Evolutionary conservation across 2,329 filamentous ascomycete species (phyloP).

Genomic region (Biscogniauxia mediterranea): DNA sequence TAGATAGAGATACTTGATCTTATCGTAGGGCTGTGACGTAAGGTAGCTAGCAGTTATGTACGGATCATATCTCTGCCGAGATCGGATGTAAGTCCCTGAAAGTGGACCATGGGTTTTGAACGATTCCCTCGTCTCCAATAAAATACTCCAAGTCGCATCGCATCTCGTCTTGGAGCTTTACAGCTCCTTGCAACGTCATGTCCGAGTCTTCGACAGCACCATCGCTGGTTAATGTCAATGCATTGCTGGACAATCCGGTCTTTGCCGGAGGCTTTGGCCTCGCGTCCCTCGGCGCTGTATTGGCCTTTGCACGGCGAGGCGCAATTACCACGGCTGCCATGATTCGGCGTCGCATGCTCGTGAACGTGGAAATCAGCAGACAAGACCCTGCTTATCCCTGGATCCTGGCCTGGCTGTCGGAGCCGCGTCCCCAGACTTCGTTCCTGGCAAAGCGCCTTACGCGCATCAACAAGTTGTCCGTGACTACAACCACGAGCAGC

Average conservation of each 20-base stretch:
- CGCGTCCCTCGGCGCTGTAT: conserved; percentile 78
- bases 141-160: too few relatives aligned
- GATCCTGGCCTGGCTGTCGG: conserved; percentile 92
- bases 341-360: conserved; percentile 79
- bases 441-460: conserved; percentile 59
- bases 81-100: too few relatives aligned
- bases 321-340: conserved; percentile 69
- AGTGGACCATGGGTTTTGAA: too few relatives aligned
- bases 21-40: too few relatives aligned
- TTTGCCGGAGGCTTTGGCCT: conserved; percentile 81
- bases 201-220: conserved; percentile 26
- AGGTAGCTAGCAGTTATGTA: too few relatives aligned
- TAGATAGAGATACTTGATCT: too few relatives aligned
- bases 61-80: too few relatives aligned
- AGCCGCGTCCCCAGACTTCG: conserved; percentile 66
- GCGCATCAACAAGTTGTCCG: conserved; percentile 58
- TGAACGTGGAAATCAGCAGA: conserved; percentile 93
- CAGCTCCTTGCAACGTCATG: conserved; percentile 23
- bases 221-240: conserved; percentile 49
- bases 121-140: too few relatives aligned
- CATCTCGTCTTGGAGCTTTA: conserved; percentile 12
- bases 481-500: conserved; percentile 54
- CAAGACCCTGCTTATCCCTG: conserved; percentile 92
- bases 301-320: conserved; percentile 78
- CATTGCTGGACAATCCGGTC: conserved; percentile 61